These are phyloP conservation scores for Crithidia expoeki DNA, from an alignment of 208 protist genomes.

Conservation along the genomic window DNA sequence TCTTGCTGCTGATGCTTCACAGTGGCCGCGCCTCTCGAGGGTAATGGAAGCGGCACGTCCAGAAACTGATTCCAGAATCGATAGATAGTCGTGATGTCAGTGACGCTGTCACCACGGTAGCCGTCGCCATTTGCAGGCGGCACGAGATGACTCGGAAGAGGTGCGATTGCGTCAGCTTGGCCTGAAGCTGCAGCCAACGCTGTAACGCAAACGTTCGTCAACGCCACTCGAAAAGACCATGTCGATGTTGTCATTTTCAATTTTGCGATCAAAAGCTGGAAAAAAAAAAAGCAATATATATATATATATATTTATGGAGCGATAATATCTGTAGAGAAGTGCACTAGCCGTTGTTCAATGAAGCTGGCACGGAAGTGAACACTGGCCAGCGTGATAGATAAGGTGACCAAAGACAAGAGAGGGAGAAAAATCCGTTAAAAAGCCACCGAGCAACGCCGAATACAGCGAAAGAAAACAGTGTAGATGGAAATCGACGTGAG, in stretches of 20 bases:
- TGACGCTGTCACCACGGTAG: not conserved
- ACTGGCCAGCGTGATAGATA: no score
- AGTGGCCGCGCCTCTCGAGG: not conserved
- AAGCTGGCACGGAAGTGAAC: no score
- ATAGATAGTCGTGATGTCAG: not conserved
- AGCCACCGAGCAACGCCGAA: not conserved
- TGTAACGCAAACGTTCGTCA: slow-evolving; percentile 19
- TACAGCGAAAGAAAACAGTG: not conserved
- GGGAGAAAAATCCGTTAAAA: no score
- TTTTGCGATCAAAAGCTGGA: not conserved
- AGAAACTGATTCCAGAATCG: slow-evolving; percentile 6
- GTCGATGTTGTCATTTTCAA: not conserved
- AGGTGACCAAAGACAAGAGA: no score
- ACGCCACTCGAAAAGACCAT: slow-evolving; percentile 30
- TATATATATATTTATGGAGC: not conserved
- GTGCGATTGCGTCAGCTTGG: not conserved
- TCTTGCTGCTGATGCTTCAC: not conserved
- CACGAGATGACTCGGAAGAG: not conserved
- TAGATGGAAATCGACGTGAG: not conserved
- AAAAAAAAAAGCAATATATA: not conserved
- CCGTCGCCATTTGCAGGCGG: not conserved
- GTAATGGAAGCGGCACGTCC: not conserved
- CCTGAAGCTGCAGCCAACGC: not conserved
- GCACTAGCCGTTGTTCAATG: no score
- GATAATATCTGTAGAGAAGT: no score